Percentiles rank a stretch among this genome's conserved stretches.
These are phyloP conservation scores for Silene conica DNA, from an alignment of 148 eudicot genomes.

Conservation along the genomic window DNA sequence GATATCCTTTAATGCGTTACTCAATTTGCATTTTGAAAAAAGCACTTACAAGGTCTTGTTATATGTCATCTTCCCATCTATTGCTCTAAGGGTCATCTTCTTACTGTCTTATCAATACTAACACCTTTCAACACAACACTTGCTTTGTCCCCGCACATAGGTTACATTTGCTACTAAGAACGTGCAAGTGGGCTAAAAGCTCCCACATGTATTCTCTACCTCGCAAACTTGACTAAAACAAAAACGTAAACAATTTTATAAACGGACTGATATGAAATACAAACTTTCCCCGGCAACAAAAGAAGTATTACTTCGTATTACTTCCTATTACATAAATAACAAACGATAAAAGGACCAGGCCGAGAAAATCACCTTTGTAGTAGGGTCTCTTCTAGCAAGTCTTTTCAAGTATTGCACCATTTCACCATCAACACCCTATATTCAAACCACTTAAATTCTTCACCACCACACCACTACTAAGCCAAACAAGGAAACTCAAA, in stretches of 20 bases:
- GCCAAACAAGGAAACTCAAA: not conserved
- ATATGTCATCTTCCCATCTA: not conserved
- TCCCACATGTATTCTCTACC: not conserved
- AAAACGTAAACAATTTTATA: not conserved
- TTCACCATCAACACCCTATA: slow-evolving; percentile 86
- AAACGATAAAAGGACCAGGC: not conserved
- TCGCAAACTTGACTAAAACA: not conserved
- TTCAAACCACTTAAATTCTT: slow-evolving; percentile 9
- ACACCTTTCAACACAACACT: not conserved
- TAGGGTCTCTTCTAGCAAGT: slow-evolving; percentile 86
- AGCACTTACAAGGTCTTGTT: not conserved
- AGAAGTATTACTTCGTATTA: no score
- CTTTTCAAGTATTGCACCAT: slow-evolving; percentile 79
- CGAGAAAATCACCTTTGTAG: slow-evolving; percentile 59
- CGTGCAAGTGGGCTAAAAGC: not conserved
- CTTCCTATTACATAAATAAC: not conserved
- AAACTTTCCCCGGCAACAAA: not conserved
- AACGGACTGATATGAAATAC: not conserved
- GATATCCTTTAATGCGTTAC: not conserved
- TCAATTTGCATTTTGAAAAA: not conserved
- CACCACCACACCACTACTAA: slow-evolving; percentile 9
- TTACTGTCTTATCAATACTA: not conserved
- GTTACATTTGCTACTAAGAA: not conserved
- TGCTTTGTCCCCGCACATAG: not conserved
- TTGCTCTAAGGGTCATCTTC: not conserved